phyloP scores from a whole-genome alignment of 2,329 filamentous ascomycete species.

The Allantophomopsis lycopodina region DNA sequence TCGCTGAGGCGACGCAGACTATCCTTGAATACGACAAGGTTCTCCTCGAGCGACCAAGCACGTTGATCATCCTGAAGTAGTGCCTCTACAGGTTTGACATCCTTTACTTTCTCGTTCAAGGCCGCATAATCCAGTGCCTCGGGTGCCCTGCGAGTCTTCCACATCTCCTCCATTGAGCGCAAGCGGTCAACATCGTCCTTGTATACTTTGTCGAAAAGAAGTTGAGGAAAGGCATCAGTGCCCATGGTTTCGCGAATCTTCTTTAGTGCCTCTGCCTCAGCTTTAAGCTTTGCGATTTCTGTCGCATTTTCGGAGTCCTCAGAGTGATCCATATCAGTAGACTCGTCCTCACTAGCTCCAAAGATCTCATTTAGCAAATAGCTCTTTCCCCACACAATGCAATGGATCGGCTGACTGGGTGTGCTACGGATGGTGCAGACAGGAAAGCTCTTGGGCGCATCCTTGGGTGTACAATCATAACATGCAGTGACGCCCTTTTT shows the following conservation, averaged over 20 bases:
- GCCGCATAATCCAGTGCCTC: slow-evolving; percentile 56
- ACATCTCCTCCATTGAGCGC: slow-evolving; percentile 87
- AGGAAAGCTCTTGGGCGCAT: slow-evolving; percentile 82
- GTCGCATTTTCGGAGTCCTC: slow-evolving; percentile 69
- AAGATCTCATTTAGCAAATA: slow-evolving; percentile 94
- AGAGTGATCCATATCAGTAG: slow-evolving; percentile 64
- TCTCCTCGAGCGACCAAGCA: slow-evolving; percentile 72
- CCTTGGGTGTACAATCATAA: slow-evolving; percentile 88
- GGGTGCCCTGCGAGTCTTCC: slow-evolving; percentile 70
- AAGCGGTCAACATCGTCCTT: slow-evolving; percentile 71
- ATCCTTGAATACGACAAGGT: slow-evolving; percentile 73
- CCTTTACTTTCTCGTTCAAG: slow-evolving; percentile 36
- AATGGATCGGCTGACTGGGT: slow-evolving; percentile 91
- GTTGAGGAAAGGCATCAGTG: slow-evolving; percentile 58
- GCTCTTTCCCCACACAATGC: slow-evolving; percentile 97
- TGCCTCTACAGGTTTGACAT: slow-evolving; percentile 19
- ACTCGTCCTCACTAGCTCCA: slow-evolving; percentile 77
- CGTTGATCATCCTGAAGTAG: slow-evolving; percentile 55
- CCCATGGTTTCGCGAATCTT: slow-evolving; percentile 72
- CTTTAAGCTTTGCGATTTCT: slow-evolving; percentile 78
- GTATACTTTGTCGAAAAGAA: slow-evolving; percentile 91
- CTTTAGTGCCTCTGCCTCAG: slow-evolving; percentile 73
- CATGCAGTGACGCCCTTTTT: slow-evolving; percentile 85
- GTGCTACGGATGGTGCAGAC: slow-evolving; percentile 97
- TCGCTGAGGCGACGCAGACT: slow-evolving; percentile 63